Conservation (phyloP, 768 basidiomycete species). For the Lactarius vividus region DNA sequence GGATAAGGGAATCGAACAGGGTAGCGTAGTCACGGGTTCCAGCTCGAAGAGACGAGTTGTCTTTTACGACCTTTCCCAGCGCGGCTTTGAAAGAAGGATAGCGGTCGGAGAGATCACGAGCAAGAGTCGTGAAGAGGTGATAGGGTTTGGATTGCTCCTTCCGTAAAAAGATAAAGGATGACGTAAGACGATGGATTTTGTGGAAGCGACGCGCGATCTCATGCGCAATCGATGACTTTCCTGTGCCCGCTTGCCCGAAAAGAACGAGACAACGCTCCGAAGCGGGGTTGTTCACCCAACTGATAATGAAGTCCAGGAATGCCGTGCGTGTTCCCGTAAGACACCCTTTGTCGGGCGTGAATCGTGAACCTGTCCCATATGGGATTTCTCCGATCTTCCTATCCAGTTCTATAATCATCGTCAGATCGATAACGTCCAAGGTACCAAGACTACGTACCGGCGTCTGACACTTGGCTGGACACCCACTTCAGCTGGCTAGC, state of each 20-base stretch:
- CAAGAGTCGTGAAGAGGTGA: slow-evolving; percentile 1
- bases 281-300: neutral
- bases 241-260: neutral
- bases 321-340: neutral
- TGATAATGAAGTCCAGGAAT: neutral
- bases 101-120: neutral
- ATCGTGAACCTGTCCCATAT: neutral
- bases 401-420: neutral
- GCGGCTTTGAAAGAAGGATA: neutral
- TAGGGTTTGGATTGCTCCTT: slow-evolving; percentile 1
- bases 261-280: neutral
- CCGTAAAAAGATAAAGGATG: neutral
- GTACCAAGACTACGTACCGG: neutral
- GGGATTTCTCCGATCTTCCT: neutral
- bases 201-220: neutral
- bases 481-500: neutral
- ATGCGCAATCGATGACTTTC: neutral
- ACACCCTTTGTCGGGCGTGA: neutral
- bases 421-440: neutral
- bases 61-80: neutral
- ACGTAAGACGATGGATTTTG: neutral
- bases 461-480: neutral
- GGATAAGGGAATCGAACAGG: neutral
- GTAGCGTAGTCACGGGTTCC: neutral
- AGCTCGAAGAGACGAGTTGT: neutral